Conservation (phyloP, 1,284 basidiomycete species). For the Heliocybe sulcata region DNA sequence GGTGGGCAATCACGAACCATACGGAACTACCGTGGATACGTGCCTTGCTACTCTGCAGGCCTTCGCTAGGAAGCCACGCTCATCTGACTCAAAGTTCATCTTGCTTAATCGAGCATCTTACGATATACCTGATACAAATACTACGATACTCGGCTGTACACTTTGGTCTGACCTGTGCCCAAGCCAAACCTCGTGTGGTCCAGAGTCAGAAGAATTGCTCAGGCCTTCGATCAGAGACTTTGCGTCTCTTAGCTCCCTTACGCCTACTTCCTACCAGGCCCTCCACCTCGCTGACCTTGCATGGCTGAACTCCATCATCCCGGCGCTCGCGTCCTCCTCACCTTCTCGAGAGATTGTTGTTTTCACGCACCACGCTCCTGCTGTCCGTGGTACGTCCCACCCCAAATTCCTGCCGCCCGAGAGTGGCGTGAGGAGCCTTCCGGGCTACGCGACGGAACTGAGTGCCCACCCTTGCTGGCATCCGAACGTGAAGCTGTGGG, state of each 20-base stretch:
- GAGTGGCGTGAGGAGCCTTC: conserved; percentile 10
- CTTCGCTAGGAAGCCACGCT: background rate
- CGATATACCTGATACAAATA: conserved; percentile 22
- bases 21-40: conserved; percentile 7
- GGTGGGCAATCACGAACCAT: conserved; percentile 26
- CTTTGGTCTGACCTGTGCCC: conserved; percentile 27
- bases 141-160: conserved; percentile 33
- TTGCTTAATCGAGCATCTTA: no score
- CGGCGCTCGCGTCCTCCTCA: conserved; percentile 19
- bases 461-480: conserved; percentile 19
- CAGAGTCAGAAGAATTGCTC: no score
- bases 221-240: background rate
- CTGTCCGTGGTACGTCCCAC: conserved; percentile 23
- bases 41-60: conserved; percentile 10
- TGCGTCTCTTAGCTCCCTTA: background rate
- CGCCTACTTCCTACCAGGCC: conserved; percentile 11
- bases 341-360: conserved; percentile 23
- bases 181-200: no score
- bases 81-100: no score
- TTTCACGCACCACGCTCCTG: conserved; percentile 33
- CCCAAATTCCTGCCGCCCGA: conserved; percentile 20
- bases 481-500: conserved; percentile 24
- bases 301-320: conserved; percentile 24
- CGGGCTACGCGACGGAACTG: conserved; percentile 28
- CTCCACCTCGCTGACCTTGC: conserved; percentile 22